A percentile compares a stretch with the other conserved stretches of the same genome.
phyloP scores from a whole-genome alignment of 495 filamentous ascomycete species.

The Daldinia childiae region DNA sequence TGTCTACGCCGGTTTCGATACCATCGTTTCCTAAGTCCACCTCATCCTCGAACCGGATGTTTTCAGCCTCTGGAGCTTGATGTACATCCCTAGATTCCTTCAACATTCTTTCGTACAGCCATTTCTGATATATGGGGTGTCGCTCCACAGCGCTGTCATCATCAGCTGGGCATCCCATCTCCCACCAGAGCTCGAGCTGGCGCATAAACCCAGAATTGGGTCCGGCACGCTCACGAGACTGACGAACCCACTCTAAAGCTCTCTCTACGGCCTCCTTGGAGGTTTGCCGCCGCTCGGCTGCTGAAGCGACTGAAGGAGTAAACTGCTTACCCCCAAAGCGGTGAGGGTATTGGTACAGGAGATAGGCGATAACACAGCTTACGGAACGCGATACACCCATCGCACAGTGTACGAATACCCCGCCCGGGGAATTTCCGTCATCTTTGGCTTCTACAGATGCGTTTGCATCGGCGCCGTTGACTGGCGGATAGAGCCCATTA shows the following conservation, averaged over 20 bases:
- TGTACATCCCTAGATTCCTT: slow-evolving; percentile 75
- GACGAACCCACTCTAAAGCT: slow-evolving; percentile 64
- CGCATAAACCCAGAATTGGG: slow-evolving; percentile 90
- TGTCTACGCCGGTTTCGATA: slow-evolving; percentile 30
- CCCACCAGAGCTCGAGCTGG: slow-evolving; percentile 85
- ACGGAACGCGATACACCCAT: slow-evolving; percentile 96
- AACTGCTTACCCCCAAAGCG: slow-evolving; percentile 49
- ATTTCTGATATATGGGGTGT: slow-evolving; percentile 82
- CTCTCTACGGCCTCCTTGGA: slow-evolving; percentile 46
- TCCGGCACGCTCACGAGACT: slow-evolving; percentile 75
- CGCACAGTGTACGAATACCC: slow-evolving; percentile 71
- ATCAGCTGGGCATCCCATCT: slow-evolving; percentile 79
- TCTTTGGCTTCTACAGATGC: not conserved
- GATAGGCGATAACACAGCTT: slow-evolving; percentile 82
- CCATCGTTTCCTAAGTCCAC: slow-evolving; percentile 47
- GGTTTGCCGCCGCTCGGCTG: slow-evolving; percentile 38
- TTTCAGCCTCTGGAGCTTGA: slow-evolving; percentile 70
- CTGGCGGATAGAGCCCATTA: slow-evolving; percentile 62
- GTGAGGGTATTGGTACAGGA: slow-evolving; percentile 71
- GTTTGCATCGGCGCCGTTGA: slow-evolving; percentile 34
- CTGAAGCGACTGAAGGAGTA: slow-evolving; percentile 34
- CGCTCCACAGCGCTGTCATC: slow-evolving; percentile 61
- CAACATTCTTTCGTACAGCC: slow-evolving; percentile 84
- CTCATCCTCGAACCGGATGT: slow-evolving; percentile 88
- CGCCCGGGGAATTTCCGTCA: slow-evolving; percentile 38